Conservation (phyloP, 331 rosid species). For the Rosa hybrid region DNA sequence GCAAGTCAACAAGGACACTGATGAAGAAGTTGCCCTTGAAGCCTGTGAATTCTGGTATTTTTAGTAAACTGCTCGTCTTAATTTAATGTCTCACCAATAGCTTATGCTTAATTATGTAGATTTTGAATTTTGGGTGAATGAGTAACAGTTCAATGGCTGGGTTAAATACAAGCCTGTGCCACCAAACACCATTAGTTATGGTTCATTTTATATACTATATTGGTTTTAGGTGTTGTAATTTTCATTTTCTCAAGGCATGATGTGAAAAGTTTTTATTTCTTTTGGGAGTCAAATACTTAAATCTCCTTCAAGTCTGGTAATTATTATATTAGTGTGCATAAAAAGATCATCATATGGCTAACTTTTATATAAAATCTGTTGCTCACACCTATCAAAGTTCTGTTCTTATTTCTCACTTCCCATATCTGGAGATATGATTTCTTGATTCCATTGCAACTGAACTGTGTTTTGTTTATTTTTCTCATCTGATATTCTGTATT, state of each 20-base stretch:
- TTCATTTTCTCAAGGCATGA: not conserved
- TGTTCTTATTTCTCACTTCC: not conserved
- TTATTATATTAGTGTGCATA: not conserved
- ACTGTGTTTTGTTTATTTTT: not conserved
- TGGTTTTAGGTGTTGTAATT: not conserved
- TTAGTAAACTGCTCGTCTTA: conserved; percentile 1
- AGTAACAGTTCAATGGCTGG: not conserved
- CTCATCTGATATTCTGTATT: conserved; percentile 10
- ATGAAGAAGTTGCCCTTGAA: conserved; percentile 98
- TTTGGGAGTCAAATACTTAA: not conserved
- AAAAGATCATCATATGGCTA: not conserved
- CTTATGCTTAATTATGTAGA: conserved; percentile 12
- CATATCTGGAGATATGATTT: not conserved
- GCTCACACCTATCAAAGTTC: not conserved
- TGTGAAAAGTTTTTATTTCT: not conserved
- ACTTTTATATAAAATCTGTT: not conserved
- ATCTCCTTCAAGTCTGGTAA: not conserved
- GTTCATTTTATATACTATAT: not conserved
- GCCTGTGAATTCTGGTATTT: conserved; percentile 98
- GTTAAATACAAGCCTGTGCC: not conserved
- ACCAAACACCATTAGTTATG: not conserved
- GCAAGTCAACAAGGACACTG: conserved; percentile 93
- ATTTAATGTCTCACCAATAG: conserved; percentile 14
- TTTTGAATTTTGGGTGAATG: conserved; percentile 19
- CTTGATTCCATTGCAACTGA: not conserved